phyloP scores from a whole-genome alignment of 495 filamentous ascomycete genomes.

The Penicillium parvum region DNA sequence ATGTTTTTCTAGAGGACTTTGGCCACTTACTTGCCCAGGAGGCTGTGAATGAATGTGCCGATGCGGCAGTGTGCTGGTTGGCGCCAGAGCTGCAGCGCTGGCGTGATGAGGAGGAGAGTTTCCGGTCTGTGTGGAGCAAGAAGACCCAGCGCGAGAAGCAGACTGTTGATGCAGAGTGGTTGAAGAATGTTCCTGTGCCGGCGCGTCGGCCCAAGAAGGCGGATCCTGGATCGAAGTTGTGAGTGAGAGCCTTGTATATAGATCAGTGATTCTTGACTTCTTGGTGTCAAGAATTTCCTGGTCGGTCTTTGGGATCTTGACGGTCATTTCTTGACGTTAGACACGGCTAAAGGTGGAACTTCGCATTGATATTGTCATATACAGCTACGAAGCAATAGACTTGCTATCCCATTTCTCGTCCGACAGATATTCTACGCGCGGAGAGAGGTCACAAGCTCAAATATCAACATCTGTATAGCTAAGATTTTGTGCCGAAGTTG shows the following conservation, averaged over 20 bases:
- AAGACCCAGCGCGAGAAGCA: constrained; percentile 51
- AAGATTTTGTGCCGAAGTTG: constrained; percentile 4
- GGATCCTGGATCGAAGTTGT: constrained; percentile 33
- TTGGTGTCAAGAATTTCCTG: too few species aligned
- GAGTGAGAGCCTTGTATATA: constrained; percentile 15
- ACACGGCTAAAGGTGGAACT: too few species aligned
- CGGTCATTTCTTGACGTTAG: too few species aligned
- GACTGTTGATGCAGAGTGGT: constrained; percentile 54
- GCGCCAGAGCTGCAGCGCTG: constrained; percentile 58
- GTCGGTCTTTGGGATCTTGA: too few species aligned
- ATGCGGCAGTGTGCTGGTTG: constrained; percentile 59
- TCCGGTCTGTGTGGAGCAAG: constrained; percentile 49
- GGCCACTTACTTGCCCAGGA: constrained; percentile 89
- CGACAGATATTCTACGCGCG: too few species aligned
- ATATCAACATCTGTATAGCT: constrained; percentile 21
- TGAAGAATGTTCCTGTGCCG: constrained; percentile 43
- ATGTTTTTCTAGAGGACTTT: constrained; percentile 58
- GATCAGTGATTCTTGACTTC: background rate
- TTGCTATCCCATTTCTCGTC: too few species aligned
- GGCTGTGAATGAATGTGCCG: constrained; percentile 59
- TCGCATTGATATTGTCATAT: too few species aligned
- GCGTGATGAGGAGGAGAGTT: constrained; percentile 58
- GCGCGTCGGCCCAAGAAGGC: constrained; percentile 35
- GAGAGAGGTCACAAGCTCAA: too few species aligned
- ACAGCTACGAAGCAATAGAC: too few species aligned